Base-by-base conservation (phyloP, 2,329 filamentous ascomycete genomes). In the Cryphonectria parasitica region DNA sequence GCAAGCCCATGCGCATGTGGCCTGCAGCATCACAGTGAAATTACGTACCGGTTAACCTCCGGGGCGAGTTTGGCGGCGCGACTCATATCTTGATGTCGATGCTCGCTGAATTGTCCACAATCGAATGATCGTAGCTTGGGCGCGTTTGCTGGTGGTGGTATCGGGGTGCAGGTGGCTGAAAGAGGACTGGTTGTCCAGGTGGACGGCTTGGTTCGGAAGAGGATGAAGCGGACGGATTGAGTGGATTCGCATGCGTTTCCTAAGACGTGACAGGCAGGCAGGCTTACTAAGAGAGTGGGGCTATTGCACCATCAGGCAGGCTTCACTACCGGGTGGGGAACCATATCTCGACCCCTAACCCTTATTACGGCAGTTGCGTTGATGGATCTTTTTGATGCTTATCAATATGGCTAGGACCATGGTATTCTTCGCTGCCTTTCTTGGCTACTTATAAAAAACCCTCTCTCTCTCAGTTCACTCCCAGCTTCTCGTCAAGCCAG, bases 21-120 rank as follows among this genome's bases (percentile, higher is more conserved):
- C 61, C 31, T 66, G 22, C 45, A 45, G 19, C 45, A 54, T 36
- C 36, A 66, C 65, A 60, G 56, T 75, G 76, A 77, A 72, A 74
- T 75, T 71, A 86, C 91, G 80, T 86, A 97, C 94, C 94, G 92
- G 88, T 98, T 98, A 87, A 98, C 95, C 92, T 99, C 96, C 85
- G 96, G 95, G 86, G 95, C 95, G 89, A 98, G 92, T 90, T 98
- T 98, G 86, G 91, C 92, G 87, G 90, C 91, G 86, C 93, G 92
- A 94, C 91, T 97, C 94, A 97, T 97, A 91, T 90, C 92, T 94
- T 90, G 87, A 85, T 84, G 82, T 79, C 71, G 67, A 49, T 71
- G 67, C 62, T 64, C 62, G 67, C 65, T 69, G 52, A 62, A 41
- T 69, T 61, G 43, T 73, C 70, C 56, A 71, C 71, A 66, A 67